phyloP scores from a whole-genome alignment of 148 eudicot species.

The Arctostaphylos glauca region DNA sequence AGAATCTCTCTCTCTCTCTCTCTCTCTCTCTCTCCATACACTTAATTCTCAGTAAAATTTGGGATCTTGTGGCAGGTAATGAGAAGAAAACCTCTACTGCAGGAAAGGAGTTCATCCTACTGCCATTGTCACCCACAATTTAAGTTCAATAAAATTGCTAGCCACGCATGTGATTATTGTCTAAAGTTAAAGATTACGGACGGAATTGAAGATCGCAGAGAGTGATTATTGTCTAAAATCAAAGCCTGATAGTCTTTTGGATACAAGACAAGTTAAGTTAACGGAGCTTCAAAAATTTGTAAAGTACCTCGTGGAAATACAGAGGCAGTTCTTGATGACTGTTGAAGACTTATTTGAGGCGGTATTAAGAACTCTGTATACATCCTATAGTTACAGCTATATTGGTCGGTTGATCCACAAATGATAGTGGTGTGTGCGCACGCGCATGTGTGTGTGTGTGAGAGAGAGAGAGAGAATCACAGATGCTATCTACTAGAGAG shows the following conservation, averaged over 20 bases:
- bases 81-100: not conserved
- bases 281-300: not conserved
- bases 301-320: not conserved
- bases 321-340: not conserved
- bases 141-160: not conserved
- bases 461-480: not conserved
- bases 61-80: slow-evolving; percentile 1
- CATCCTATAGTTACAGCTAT: not conserved
- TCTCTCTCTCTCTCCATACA: not conserved
- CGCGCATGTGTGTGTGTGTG: not conserved
- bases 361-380: not conserved
- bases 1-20: not conserved
- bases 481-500: not conserved
- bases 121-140: not conserved
- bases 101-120: not conserved
- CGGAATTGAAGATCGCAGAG: not conserved
- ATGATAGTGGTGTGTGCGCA: not conserved
- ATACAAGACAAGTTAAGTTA: too few relatives aligned
- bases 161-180: not conserved
- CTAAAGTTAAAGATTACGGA: not conserved
- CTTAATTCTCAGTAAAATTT: not conserved
- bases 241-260: not conserved
- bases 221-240: not conserved
- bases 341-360: not conserved
- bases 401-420: not conserved